Percentiles rank a stretch among this genome's conserved stretches.
These are phyloP conservation scores for Aegle marmelos DNA, from an alignment of 345 rosid species.

Conservation along the genomic window DNA sequence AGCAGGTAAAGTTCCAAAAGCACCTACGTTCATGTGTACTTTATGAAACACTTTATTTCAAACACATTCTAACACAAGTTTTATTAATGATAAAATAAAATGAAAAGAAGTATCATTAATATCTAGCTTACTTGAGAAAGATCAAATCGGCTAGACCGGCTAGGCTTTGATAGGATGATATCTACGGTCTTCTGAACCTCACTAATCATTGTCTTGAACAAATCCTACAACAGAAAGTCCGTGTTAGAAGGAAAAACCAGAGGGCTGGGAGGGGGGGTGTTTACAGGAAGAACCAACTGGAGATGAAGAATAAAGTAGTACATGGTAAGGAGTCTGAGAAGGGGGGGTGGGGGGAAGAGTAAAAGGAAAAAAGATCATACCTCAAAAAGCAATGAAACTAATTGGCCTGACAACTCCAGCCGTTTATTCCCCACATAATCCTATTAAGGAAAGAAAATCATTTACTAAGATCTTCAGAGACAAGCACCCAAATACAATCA, in stretches of 20 bases:
- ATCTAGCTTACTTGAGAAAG: slow-evolving; percentile 53
- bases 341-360: too few relatives aligned
- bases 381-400: slow-evolving; percentile 93
- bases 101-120: not conserved
- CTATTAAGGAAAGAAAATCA: slow-evolving; percentile 33
- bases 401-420: slow-evolving; percentile 87
- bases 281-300: not conserved
- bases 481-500: not conserved
- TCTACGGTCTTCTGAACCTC: slow-evolving; percentile 57
- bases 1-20: not conserved
- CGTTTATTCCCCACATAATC: slow-evolving; percentile 98
- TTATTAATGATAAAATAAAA: not conserved
- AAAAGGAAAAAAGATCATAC: slow-evolving; percentile 32
- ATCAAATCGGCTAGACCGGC: slow-evolving; percentile 63
- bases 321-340: too few relatives aligned
- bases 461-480: not conserved
- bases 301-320: not conserved
- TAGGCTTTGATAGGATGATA: slow-evolving; percentile 32
- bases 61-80: not conserved
- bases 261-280: not conserved
- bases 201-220: slow-evolving; percentile 71
- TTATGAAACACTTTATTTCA: too few relatives aligned
- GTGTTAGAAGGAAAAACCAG: not conserved
- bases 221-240: slow-evolving; percentile 48
- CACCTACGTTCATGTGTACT: not conserved